A percentile compares a stretch with the other conserved stretches of the same genome.
Evolutionary conservation across 2,329 filamentous ascomycete genomes (phyloP).

Genomic region (Diaporthe vaccinii): DNA sequence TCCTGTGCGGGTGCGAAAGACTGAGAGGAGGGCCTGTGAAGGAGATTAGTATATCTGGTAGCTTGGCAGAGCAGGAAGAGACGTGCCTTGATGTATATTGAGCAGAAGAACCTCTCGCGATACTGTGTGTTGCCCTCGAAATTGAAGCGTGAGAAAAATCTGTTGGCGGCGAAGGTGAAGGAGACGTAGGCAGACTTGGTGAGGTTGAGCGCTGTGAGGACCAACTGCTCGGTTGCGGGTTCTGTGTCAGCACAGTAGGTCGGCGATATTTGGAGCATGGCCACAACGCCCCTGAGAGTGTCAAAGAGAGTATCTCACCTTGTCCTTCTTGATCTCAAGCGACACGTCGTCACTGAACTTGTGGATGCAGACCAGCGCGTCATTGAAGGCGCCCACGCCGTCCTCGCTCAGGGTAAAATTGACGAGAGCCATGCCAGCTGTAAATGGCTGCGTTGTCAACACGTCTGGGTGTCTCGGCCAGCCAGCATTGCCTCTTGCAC

Average conservation of each 20-base stretch:
- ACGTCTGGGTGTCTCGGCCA: neutral
- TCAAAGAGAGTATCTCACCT: constrained; percentile 56
- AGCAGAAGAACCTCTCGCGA: constrained; percentile 77
- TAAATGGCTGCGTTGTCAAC: neutral
- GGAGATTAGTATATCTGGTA: constrained; percentile 25
- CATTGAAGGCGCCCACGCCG: constrained; percentile 77
- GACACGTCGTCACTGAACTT: constrained; percentile 87
- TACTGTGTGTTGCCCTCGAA: constrained; percentile 69
- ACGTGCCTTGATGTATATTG: constrained; percentile 77
- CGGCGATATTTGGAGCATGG: neutral
- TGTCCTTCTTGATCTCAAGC: constrained; percentile 78
- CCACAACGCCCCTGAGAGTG: constrained; percentile 42
- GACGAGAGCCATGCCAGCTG: constrained; percentile 66
- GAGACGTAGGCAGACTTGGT: constrained; percentile 85
- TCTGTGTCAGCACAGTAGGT: constrained; percentile 16
- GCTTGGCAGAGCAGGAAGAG: neutral
- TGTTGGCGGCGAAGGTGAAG: constrained; percentile 74
- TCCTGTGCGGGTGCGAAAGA: constrained; percentile 77
- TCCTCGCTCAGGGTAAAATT: constrained; percentile 82
- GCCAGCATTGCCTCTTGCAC: neutral
- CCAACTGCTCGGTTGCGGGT: constrained; percentile 64
- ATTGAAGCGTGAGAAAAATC: constrained; percentile 81
- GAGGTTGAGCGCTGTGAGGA: constrained; percentile 82
- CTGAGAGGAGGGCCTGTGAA: constrained; percentile 74
- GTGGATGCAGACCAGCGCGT: constrained; percentile 79